Evolutionary conservation across 768 basidiomycete genomes (phyloP).

Genomic region (Mycena rebaudengoi): DNA sequence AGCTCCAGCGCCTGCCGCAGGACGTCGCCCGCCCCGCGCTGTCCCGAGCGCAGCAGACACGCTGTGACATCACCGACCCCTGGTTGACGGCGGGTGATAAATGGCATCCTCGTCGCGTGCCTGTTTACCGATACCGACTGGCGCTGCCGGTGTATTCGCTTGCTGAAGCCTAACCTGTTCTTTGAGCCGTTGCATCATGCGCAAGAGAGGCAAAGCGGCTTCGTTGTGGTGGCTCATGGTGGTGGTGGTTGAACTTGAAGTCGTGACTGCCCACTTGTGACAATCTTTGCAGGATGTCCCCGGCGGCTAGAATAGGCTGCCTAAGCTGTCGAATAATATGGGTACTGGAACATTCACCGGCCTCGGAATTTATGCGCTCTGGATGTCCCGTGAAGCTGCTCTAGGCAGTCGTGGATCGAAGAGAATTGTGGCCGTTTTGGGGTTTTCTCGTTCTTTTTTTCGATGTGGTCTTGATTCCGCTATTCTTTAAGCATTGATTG

Average conservation of each 20-base stretch:
- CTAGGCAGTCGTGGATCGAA: conserved; percentile 71
- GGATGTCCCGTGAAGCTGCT: conserved; percentile 67
- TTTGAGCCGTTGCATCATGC: too few species aligned
- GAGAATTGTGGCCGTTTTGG: conserved; percentile 57
- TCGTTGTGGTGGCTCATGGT: too few species aligned
- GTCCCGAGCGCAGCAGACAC: conserved; percentile 75
- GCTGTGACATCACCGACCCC: conserved; percentile 61
- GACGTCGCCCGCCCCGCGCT: conserved; percentile 70
- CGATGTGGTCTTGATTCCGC: background rate
- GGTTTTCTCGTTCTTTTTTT: background rate
- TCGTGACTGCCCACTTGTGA: too few species aligned
- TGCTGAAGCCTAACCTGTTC: too few species aligned
- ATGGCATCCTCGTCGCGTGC: too few species aligned
- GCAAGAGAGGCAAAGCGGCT: too few species aligned
- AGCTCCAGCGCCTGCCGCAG: conserved; percentile 69
- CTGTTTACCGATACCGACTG: too few species aligned
- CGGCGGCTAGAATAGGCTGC: conserved; percentile 63
- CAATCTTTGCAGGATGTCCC: too few species aligned
- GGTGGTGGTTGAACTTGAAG: too few species aligned
- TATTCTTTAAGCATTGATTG: conserved; percentile 14
- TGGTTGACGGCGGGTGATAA: background rate
- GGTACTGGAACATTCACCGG: conserved; percentile 70
- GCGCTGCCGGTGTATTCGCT: too few species aligned
- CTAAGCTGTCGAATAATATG: conserved; percentile 74
- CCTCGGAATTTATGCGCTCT: conserved; percentile 73